Percentiles rank a stretch among this genome's conserved stretches.
phyloP scores from a whole-genome alignment of 805 yeast species.

The Ogataea nonfermentans region DNA sequence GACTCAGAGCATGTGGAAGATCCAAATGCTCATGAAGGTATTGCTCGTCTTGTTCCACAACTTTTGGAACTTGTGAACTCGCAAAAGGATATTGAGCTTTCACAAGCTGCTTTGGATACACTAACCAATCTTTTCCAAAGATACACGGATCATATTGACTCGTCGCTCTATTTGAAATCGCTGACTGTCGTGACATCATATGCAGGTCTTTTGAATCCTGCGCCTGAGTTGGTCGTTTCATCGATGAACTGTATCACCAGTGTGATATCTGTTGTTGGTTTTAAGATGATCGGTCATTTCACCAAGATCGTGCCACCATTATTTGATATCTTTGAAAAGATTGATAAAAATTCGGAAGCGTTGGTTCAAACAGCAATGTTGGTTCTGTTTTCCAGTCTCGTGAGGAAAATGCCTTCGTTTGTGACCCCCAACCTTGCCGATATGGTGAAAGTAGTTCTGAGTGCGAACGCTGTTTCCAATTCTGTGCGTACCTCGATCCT shows the following conservation, averaged over 20 bases:
- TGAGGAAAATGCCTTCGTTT: conserved; percentile 84
- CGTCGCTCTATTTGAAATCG: conserved; percentile 45
- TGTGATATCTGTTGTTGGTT: conserved; percentile 73
- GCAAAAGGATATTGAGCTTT: conserved; percentile 45
- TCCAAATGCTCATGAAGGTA: conserved; percentile 46
- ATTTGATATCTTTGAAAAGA: conserved; percentile 53
- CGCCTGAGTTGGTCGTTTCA: conserved; percentile 66
- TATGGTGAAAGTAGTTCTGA: conserved; percentile 56
- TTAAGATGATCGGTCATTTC: conserved; percentile 79
- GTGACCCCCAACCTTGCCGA: conserved; percentile 66
- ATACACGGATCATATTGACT: conserved; percentile 53
- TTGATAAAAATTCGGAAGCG: conserved; percentile 31
- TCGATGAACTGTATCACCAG: conserved; percentile 71
- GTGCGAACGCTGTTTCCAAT: conserved; percentile 57
- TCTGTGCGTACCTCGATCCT: conserved; percentile 61
- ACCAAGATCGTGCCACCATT: conserved; percentile 81
- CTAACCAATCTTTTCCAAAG: conserved; percentile 60
- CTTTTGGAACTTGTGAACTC: conserved; percentile 42
- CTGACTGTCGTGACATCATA: conserved; percentile 49
- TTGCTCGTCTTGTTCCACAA: conserved; percentile 48
- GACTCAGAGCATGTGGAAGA: conserved; percentile 61
- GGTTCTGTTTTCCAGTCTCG: conserved; percentile 67
- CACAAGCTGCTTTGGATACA: conserved; percentile 70
- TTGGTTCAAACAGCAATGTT: conserved; percentile 69
- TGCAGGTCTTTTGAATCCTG: conserved; percentile 48